Base-by-base conservation (phyloP, 1,139 yeast genomes). In the Magnusiomyces starmeri region DNA sequence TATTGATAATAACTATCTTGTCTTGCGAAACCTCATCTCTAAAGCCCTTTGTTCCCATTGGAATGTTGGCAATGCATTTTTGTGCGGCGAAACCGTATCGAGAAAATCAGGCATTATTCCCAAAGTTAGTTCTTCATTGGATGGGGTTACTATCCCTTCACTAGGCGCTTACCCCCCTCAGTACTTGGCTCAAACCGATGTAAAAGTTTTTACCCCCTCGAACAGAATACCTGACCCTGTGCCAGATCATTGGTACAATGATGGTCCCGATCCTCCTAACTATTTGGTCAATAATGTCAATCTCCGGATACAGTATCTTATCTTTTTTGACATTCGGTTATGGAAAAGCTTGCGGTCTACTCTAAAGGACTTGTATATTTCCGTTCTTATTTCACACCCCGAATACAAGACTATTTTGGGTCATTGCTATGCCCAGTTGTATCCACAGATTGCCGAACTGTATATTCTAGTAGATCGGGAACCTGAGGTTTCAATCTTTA, bases 381-480 rank as follows among this genome's bases (percentile, higher is more conserved):
- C 85, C 0, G 77, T 86, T 0, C 73, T 90, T 57, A 81, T 90
- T 10, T 79, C 92, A 4, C 82, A 82, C 58, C 74, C 80, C 51
- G 70, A 69, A 10, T 82, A 75, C 62, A 83, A 84, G 62, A 69
- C 76, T 29, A 71, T 81, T 32, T 71, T 88, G 43, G 85, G 88
- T 10, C 80, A 81, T 40, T 94, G 88, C 62, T 89, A 88, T 62
- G 85, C 89, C 43, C 95, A 88, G 60, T 73, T 88, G 0, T 89
- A 90, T 64, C 89, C 95, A 0, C 76, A 79, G 2, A 70, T 89
- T n/a, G 81, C 88, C 0, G 90, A 88, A 59, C 77, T 79, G 75
- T 88, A 78, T 65, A 76, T 83, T 54, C 74, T 78, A 0, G 75
- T 81, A 52, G 95, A 86, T 56, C 72, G 90, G 46, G 97, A 89